Evolutionary conservation across 2,329 filamentous ascomycete genomes (phyloP).

Genomic region (Exophiala bonariae): DNA sequence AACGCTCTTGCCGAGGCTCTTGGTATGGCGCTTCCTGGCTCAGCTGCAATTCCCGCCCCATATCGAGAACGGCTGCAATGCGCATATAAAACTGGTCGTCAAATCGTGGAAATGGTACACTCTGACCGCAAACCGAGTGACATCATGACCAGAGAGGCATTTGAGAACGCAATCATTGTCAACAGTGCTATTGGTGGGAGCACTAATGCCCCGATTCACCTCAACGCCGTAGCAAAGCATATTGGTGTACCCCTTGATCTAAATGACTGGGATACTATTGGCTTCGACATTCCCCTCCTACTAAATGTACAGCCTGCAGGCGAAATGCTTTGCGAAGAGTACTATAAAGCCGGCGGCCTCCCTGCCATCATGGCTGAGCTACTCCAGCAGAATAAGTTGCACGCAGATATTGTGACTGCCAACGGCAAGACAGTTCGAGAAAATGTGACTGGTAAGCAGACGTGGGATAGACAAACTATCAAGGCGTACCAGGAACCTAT

Average conservation of each 20-base stretch:
- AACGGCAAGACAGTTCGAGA: slow-evolving; percentile 49
- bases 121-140: slow-evolving; percentile 53
- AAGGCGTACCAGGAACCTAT: slow-evolving; percentile 47
- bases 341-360: slow-evolving; percentile 54
- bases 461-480: slow-evolving; percentile 54
- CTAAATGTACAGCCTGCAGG: slow-evolving; percentile 58
- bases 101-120: slow-evolving; percentile 53
- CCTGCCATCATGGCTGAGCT: slow-evolving; percentile 56
- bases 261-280: slow-evolving; percentile 56
- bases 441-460: slow-evolving; percentile 46
- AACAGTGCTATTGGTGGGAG: slow-evolving; percentile 59
- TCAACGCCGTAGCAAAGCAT: slow-evolving; percentile 56
- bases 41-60: slow-evolving; percentile 52
- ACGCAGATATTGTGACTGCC: slow-evolving; percentile 45
- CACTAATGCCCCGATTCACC: slow-evolving; percentile 58
- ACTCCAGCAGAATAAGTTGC: slow-evolving; percentile 48
- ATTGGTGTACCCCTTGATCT: slow-evolving; percentile 52
- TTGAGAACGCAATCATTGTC: slow-evolving; percentile 57
- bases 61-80: slow-evolving; percentile 51
- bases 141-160: slow-evolving; percentile 56
- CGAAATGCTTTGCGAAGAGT: slow-evolving; percentile 55
- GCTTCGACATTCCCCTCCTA: slow-evolving; percentile 52
- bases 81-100: slow-evolving; percentile 50
- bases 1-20: slow-evolving; percentile 54
- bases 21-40: slow-evolving; percentile 54